Conservation (phyloP, 768 basidiomycete genomes). For the Suillus cothurnatus region DNA sequence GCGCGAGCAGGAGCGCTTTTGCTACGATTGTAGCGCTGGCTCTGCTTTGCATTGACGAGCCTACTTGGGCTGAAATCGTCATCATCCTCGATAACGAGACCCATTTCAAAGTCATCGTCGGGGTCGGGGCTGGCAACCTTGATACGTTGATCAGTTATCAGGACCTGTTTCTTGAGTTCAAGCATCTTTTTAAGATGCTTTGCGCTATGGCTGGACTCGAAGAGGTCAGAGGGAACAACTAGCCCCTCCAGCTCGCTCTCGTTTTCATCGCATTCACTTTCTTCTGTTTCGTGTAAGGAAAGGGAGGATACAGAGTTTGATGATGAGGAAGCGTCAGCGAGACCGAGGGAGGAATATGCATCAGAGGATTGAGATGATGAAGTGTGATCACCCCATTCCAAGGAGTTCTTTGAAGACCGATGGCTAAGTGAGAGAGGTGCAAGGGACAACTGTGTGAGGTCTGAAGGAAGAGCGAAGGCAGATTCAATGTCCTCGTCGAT, state of each 20-base stretch:
- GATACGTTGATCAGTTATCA: constrained; percentile 54
- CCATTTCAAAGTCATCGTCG: constrained; percentile 86
- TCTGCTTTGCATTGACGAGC: constrained; percentile 53
- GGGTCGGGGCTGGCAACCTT: constrained; percentile 61
- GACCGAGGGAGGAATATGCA: constrained; percentile 78
- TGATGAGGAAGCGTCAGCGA: constrained; percentile 70
- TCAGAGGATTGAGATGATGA: constrained; percentile 86
- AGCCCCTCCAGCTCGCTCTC: constrained; percentile 82
- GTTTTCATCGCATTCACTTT: constrained; percentile 66
- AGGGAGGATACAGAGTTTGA: constrained; percentile 69
- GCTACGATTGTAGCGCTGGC: constrained; percentile 53
- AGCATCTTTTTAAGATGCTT: constrained; percentile 51
- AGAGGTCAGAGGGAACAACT: constrained; percentile 73
- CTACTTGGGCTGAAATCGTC: constrained; percentile 81
- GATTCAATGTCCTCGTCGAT: constrained; percentile 81
- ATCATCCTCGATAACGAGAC: constrained; percentile 83
- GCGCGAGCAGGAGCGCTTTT: constrained; percentile 59
- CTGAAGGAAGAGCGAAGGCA: constrained; percentile 77
- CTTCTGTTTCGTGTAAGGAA: constrained; percentile 71
- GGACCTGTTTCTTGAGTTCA: constrained; percentile 55
- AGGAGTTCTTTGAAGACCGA: constrained; percentile 78
- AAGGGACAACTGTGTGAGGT: constrained; percentile 81
- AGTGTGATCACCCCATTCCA: constrained; percentile 85
- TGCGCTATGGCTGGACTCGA: constrained; percentile 68
- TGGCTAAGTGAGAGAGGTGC: constrained; percentile 76